These are phyloP conservation scores for Paecilomyces niveus DNA, from an alignment of 2,329 filamentous ascomycete species.

Conservation along the genomic window DNA sequence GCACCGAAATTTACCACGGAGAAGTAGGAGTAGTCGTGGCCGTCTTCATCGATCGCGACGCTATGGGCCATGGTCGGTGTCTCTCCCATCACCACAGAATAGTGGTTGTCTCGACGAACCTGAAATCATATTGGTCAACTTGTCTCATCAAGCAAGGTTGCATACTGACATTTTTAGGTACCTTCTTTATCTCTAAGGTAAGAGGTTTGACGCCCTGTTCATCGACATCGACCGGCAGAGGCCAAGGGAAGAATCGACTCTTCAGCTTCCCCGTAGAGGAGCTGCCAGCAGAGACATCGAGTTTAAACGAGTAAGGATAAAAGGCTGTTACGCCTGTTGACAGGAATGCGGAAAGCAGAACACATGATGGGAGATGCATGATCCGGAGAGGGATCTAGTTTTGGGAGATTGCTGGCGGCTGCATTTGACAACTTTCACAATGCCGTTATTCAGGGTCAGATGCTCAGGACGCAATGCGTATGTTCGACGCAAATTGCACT, in stretches of 20 bases:
- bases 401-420: not conserved
- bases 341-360: constrained; percentile 24
- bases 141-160: not conserved
- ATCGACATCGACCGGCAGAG: constrained; percentile 13
- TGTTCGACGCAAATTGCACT: not conserved
- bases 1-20: constrained; percentile 44
- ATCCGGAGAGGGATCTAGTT: constrained; percentile 16
- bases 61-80: constrained; percentile 39
- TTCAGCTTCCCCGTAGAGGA: constrained; percentile 12
- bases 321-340: constrained; percentile 33
- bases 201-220: constrained; percentile 9
- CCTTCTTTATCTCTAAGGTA: constrained; percentile 32
- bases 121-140: constrained; percentile 14
- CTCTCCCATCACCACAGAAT: constrained; percentile 36
- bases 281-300: constrained; percentile 9
- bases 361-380: constrained; percentile 30
- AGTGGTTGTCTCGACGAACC: constrained; percentile 41
- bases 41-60: constrained; percentile 47
- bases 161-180: constrained; percentile 13
- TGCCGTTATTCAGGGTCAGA: not conserved
- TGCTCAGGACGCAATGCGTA: not conserved
- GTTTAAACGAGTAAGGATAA: constrained; percentile 32
- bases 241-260: constrained; percentile 29
- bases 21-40: constrained; percentile 50
- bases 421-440: constrained; percentile 33